A percentile compares a stretch with the other conserved stretches of the same genome.
phyloP scores from a whole-genome alignment of 129 eudicot genomes.

The Helianthus tuberosus region DNA sequence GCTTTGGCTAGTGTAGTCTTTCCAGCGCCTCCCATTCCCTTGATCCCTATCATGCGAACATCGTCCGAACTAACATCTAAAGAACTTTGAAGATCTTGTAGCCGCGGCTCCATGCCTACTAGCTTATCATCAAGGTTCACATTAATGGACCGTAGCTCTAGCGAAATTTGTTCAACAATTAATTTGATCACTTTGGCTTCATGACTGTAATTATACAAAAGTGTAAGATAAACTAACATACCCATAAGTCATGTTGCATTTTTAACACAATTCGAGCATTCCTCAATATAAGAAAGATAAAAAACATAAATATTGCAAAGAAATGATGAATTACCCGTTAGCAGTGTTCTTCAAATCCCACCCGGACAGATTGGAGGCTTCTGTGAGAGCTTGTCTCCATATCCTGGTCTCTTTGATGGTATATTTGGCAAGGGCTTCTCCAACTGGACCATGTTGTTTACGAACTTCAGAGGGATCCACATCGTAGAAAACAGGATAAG shows the following conservation, averaged over 20 bases:
- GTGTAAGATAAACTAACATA: not conserved
- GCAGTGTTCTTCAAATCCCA: constrained; percentile 17
- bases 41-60: constrained; percentile 12
- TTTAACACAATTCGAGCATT: not conserved
- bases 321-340: constrained; percentile 6
- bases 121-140: not conserved
- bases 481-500: constrained; percentile 30
- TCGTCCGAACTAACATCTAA: not conserved
- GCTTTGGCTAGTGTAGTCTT: constrained; percentile 31
- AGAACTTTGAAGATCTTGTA: not conserved
- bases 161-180: too few species aligned
- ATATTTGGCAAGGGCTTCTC: constrained; percentile 2
- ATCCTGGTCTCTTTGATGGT: not conserved
- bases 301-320: not conserved
- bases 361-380: constrained; percentile 19
- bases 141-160: too few species aligned
- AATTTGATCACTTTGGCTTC: constrained; percentile 9
- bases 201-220: not conserved
- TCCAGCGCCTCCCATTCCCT: constrained; percentile 28
- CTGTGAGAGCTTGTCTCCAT: constrained; percentile 31
- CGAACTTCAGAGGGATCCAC: constrained; percentile 30
- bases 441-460: constrained; percentile 16
- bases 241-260: not conserved
- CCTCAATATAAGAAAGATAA: not conserved
- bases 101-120: constrained; percentile 10